Evolutionary conservation across 2,329 filamentous ascomycete species (phyloP).

Genomic region (Xylariaceae sp.): DNA sequence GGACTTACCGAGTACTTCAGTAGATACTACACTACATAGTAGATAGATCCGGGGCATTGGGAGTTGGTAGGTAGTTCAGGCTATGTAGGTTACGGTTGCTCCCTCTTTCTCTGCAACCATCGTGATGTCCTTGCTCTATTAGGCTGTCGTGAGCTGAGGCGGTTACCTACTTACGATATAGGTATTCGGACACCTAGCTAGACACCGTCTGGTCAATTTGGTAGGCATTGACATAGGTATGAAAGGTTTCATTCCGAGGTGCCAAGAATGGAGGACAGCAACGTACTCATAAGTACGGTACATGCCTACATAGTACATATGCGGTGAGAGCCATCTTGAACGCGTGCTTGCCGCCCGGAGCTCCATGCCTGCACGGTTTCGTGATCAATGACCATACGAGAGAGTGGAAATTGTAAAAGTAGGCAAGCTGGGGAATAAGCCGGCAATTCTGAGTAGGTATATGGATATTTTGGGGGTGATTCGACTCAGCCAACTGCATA

Average conservation of each 20-base stretch:
- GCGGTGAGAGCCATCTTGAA: background rate
- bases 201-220: too few relatives aligned
- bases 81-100: too few relatives aligned
- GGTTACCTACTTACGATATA: too few relatives aligned
- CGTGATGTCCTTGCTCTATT: too few relatives aligned
- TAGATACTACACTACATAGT: too few relatives aligned
- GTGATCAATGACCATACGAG: slow-evolving; percentile 1
- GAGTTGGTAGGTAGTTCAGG: too few relatives aligned
- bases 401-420: background rate
- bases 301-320: too few relatives aligned
- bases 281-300: background rate
- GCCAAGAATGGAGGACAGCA: background rate
- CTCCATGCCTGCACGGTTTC: background rate
- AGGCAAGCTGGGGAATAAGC: slow-evolving; percentile 10
- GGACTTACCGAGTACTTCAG: too few relatives aligned
- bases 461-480: background rate
- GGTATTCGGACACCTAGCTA: too few relatives aligned
- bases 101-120: too few relatives aligned
- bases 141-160: too few relatives aligned
- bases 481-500: background rate
- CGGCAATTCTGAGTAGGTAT: slow-evolving; percentile 2
- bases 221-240: background rate
- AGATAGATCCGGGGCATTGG: too few relatives aligned
- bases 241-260: background rate
- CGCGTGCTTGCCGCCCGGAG: slow-evolving; percentile 9